Conservation (phyloP, 768 basidiomycete species). For the Mycena rebaudengoi region DNA sequence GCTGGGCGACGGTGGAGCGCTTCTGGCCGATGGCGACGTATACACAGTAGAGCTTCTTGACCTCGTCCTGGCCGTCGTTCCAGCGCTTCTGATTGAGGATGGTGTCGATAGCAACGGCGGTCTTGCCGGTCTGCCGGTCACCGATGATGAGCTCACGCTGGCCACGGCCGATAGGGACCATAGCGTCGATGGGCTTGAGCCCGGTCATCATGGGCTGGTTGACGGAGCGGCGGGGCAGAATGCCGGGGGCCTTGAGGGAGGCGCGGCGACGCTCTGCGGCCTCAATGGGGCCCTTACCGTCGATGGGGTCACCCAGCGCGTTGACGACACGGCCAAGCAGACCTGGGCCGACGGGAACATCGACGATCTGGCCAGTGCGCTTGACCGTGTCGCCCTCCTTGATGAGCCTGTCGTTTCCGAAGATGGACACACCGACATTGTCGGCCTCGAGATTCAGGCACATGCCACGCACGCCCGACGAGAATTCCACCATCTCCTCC, state of each 20-base stretch:
- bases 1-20: constrained; percentile 98
- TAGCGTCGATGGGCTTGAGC: constrained; percentile 99
- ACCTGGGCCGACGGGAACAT: constrained; percentile 97
- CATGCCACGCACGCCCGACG: constrained; percentile 99
- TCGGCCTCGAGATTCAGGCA: constrained; percentile 99
- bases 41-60: constrained; percentile 99
- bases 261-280: constrained; percentile 95
- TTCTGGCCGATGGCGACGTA: constrained; percentile 99
- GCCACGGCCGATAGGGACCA: constrained; percentile 99
- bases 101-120: constrained; percentile 99
- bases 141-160: constrained; percentile 99
- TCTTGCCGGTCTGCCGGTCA: constrained; percentile 99
- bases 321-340: constrained; percentile 99
- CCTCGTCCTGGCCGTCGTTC: constrained; percentile 98
- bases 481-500: constrained; percentile 99
- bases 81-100: constrained; percentile 99
- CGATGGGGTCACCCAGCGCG: constrained; percentile 99
- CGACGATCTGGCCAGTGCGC: constrained; percentile 99
- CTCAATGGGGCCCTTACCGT: constrained; percentile 98
- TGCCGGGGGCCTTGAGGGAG: constrained; percentile 98
- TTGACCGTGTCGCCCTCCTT: constrained; percentile 99
- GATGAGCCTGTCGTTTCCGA: constrained; percentile 97
- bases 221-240: constrained; percentile 98
- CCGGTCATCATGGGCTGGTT: constrained; percentile 99
- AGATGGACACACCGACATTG: constrained; percentile 99